These are phyloP conservation scores for Cyberlindnera mississippiensis DNA, from an alignment of 805 yeast genomes.

Conservation along the genomic window DNA sequence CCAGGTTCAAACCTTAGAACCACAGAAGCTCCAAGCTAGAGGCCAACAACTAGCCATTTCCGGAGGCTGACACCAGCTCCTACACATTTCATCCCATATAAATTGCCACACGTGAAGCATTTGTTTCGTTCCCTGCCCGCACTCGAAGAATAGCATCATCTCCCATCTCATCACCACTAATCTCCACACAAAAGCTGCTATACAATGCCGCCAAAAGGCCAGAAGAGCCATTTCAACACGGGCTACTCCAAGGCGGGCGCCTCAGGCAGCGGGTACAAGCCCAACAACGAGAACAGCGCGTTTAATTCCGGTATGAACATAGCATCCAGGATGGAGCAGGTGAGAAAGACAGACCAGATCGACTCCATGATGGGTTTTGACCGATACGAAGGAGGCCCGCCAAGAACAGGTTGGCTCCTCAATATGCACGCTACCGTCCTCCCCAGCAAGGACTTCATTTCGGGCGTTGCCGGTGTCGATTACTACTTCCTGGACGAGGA, in stretches of 20 bases:
- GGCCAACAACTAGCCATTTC: no score
- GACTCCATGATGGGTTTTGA: constrained; percentile 89
- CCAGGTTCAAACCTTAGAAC: no score
- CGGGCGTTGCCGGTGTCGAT: constrained; percentile 88
- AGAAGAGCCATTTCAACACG: constrained; percentile 21
- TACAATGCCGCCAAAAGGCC: constrained; percentile 13
- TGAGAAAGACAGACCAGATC: constrained; percentile 57
- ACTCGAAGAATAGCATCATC: background rate
- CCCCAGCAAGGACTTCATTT: constrained; percentile 49
- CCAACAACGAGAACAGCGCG: constrained; percentile 33
- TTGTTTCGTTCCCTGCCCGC: background rate
- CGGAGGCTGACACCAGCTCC: no score
- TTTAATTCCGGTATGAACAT: constrained; percentile 24
- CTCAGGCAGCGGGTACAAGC: constrained; percentile 15
- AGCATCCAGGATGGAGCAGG: constrained; percentile 44
- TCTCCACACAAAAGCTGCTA: background rate
- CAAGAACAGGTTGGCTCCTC: constrained; percentile 81
- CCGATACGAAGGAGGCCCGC: constrained; percentile 66
- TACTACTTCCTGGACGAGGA: constrained; percentile 93
- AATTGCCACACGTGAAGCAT: no score
- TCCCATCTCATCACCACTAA: background rate
- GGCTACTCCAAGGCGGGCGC: constrained; percentile 50
- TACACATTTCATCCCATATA: no score
- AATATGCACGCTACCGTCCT: constrained; percentile 89
- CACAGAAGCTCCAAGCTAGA: no score